A percentile compares a stretch with the other conserved stretches of the same genome.
phyloP scores from a whole-genome alignment of 495 filamentous ascomycete species.

The Penicillium flavigenum region DNA sequence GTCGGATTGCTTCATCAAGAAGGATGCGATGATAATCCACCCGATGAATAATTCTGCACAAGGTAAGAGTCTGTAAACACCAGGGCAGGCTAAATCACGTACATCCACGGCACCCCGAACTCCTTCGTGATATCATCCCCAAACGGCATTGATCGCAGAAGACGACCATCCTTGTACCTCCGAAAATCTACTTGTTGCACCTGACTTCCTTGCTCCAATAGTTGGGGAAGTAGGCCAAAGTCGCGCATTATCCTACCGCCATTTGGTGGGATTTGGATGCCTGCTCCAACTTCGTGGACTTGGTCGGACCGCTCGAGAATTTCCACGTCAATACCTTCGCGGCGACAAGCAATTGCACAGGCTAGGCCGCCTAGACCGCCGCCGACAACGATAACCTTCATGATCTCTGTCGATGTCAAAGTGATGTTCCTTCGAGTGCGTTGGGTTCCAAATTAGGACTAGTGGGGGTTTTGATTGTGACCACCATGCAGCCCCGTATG shows the following conservation, averaged over 20 bases:
- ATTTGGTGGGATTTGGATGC: slow-evolving; percentile 57
- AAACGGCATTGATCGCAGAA: slow-evolving; percentile 37
- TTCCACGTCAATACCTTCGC: slow-evolving; percentile 53
- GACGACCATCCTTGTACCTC: slow-evolving; percentile 50
- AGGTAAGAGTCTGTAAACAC: background rate
- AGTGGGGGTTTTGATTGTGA: background rate
- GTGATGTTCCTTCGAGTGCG: background rate
- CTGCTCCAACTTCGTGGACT: slow-evolving; percentile 50
- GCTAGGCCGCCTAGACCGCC: slow-evolving; percentile 52
- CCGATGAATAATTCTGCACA: slow-evolving; percentile 20
- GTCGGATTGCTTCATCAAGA: slow-evolving; percentile 29
- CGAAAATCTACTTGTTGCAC: slow-evolving; percentile 52
- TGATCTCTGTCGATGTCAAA: slow-evolving; percentile 8
- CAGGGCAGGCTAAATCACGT: slow-evolving; percentile 2
- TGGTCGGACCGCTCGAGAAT: slow-evolving; percentile 57
- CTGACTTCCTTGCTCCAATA: slow-evolving; percentile 42
- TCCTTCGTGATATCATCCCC: slow-evolving; percentile 19
- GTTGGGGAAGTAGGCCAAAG: slow-evolving; percentile 46
- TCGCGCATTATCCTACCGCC: slow-evolving; percentile 43
- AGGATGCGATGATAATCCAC: slow-evolving; percentile 5
- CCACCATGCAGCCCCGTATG: background rate
- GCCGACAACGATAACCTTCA: slow-evolving; percentile 12
- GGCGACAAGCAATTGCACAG: slow-evolving; percentile 57
- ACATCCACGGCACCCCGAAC: slow-evolving; percentile 30
- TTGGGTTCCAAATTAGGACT: background rate